phyloP scores from a whole-genome alignment of 1,284 basidiomycete species.

The Wolfiporia cocos region DNA sequence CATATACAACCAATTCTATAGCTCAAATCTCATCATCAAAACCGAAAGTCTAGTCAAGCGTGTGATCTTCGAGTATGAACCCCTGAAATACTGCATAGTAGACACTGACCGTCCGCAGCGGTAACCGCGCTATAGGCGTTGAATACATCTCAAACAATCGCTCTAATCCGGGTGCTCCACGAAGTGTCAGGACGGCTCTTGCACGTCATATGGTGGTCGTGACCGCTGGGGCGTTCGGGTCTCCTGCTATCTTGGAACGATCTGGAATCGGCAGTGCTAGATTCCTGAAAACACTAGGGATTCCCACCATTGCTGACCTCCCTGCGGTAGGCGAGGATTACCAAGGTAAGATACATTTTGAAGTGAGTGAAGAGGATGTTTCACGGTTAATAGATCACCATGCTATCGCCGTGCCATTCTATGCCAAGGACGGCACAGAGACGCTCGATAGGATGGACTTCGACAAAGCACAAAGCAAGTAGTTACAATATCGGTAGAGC shows the following conservation, averaged over 20 bases:
- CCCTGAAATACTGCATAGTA: too few species aligned
- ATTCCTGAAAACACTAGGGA: constrained; percentile 34
- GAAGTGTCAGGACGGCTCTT: constrained; percentile 20
- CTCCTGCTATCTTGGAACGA: constrained; percentile 24
- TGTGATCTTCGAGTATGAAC: constrained; percentile 22
- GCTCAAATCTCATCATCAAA: constrained; percentile 15
- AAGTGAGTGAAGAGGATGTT: too few species aligned
- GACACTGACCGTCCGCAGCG: constrained; percentile 24
- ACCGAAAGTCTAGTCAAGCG: constrained; percentile 22
- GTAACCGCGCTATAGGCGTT: constrained; percentile 46
- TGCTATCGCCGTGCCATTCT: constrained; percentile 28
- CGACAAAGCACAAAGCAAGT: constrained; percentile 29
- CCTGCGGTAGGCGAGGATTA: constrained; percentile 56
- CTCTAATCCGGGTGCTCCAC: constrained; percentile 15
- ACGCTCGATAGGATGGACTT: constrained; percentile 31
- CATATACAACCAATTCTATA: constrained; percentile 37
- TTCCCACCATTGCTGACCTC: constrained; percentile 39
- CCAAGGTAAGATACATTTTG: constrained; percentile 33
- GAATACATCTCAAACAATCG: constrained; percentile 40
- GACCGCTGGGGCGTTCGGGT: constrained; percentile 31
- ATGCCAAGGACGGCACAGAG: constrained; percentile 32
- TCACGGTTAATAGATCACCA: too few species aligned
- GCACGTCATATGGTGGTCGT: constrained; percentile 43
- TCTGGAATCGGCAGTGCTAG: constrained; percentile 25
- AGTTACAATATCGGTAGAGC: background rate